Base-by-base conservation (phyloP, 2,329 filamentous ascomycete genomes). In the Penicillium sp. region DNA sequence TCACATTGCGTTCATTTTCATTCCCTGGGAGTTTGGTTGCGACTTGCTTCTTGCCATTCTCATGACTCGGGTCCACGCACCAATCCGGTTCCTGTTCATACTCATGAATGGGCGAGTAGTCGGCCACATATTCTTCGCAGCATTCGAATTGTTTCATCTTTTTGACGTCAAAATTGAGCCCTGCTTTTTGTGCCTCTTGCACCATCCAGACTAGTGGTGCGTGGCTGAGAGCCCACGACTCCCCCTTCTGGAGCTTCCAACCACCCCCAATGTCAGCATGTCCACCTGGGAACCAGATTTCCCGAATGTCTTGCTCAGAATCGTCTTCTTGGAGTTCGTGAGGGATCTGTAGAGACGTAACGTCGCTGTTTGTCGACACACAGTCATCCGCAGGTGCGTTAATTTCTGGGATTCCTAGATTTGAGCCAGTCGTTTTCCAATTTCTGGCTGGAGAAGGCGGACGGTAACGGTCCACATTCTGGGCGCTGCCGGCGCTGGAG, bases 201-300 rank as follows among this genome's bases (percentile, higher is more conserved):
- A 90, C 81, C 81, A 90, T 90, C 82, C 87, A 90, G 0, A 86
- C 81, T 1, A 90, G 76, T 0, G 87, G 85, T 1, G 86, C 79
- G 63, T 90, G 86, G 61, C 85, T 88, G 23, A 88, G 77, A 7
- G 85, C 80, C 62, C 74, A 76, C 26, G 71, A 62, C 66, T 89
- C 88, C 23, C 77, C 79, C 1, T 77, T 76, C 0, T 76, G 69
- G 0, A 83, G 73, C 50, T 83, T 81, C 89, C 88, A 91, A 0
- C 89, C 89, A 9, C 89, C 89, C 1, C 89, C 89, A 28, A 92
- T 84, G 60, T 93, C 89, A 1, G 84, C 89, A 61, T 95, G 90
- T 11, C 86, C 85, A 8, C 90, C 90, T 0, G 89, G 80, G 64
- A 94, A 94, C 75, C 75, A 77, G 8, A 93, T 82, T 65, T 94